phyloP scores from a whole-genome alignment of 345 rosid species.

The Anacardium occidentale region DNA sequence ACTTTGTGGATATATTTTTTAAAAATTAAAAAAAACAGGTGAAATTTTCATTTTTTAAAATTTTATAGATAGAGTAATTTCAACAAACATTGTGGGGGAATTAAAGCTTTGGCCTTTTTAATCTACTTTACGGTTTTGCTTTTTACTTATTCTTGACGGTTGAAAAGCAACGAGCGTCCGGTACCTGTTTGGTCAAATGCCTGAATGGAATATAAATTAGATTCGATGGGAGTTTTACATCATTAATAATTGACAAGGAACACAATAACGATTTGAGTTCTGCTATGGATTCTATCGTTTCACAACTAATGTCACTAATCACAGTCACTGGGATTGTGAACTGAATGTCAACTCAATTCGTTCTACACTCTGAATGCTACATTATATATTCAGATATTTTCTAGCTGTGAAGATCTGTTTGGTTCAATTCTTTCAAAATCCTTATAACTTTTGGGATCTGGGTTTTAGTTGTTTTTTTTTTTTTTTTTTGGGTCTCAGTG shows the following conservation, averaged over 20 bases:
- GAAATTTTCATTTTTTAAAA: no score
- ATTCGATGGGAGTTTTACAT: not conserved
- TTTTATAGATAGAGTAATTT: no score
- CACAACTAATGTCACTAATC: slow-evolving; percentile 25
- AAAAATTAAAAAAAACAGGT: no score
- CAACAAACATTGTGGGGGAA: no score
- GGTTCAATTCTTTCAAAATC: slow-evolving; percentile 2
- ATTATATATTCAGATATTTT: not conserved
- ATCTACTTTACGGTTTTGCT: not conserved
- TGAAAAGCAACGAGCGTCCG: slow-evolving; percentile 16
- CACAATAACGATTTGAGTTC: not conserved
- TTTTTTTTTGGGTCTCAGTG: not conserved
- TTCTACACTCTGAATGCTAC: not conserved
- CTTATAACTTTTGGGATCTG: slow-evolving; percentile 24
- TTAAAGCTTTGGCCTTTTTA: no score
- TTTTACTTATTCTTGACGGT: no score
- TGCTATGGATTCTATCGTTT: slow-evolving; percentile 5
- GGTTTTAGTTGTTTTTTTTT: not conserved
- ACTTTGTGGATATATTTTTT: no score
- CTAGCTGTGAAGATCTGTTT: not conserved
- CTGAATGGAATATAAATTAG: not conserved
- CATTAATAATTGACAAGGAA: slow-evolving; percentile 1
- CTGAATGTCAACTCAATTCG: slow-evolving; percentile 1
- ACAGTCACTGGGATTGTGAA: slow-evolving; percentile 14
- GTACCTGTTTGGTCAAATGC: slow-evolving; percentile 22